Percentiles rank a stretch among this genome's conserved stretches.
phyloP scores from a whole-genome alignment of 805 yeast species.

The Pichia thaimueangensis region DNA sequence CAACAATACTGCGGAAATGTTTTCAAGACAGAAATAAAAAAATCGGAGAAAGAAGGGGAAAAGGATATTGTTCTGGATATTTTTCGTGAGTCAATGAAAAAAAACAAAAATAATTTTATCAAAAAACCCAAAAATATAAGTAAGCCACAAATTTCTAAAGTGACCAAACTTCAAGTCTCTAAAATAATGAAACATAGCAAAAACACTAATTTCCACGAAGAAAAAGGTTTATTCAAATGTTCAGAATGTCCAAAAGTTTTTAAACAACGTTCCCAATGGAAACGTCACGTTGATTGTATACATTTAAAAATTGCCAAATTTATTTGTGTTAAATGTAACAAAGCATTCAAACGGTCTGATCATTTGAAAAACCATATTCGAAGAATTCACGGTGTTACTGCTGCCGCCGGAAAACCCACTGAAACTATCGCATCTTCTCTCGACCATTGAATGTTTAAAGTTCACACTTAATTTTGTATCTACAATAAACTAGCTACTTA shows the following conservation, averaged over 20 bases:
- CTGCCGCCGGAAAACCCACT: too few relatives aligned
- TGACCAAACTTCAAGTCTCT: constrained; percentile 3
- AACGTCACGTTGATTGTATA: constrained; percentile 60
- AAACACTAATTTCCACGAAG: not conserved
- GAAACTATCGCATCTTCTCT: too few relatives aligned
- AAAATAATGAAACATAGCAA: too few relatives aligned
- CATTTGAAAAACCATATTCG: constrained; percentile 60
- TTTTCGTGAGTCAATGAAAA: constrained; percentile 8
- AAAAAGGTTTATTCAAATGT: constrained; percentile 22
- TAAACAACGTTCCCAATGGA: constrained; percentile 59
- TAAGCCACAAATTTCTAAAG: not conserved
- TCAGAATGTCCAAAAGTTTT: constrained; percentile 37
- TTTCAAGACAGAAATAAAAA: too few relatives aligned
- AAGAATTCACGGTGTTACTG: constrained; percentile 30
- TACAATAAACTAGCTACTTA: too few relatives aligned
- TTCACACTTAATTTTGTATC: too few relatives aligned
- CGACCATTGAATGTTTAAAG: too few relatives aligned
- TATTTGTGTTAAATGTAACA: constrained; percentile 50
- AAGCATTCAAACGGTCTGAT: constrained; percentile 61
- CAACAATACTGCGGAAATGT: too few relatives aligned
- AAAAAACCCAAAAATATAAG: not conserved
- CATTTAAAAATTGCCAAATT: constrained; percentile 49
- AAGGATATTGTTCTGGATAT: constrained; percentile 4
- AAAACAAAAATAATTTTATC: constrained; percentile 3
- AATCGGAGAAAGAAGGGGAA: too few relatives aligned